Conservation (phyloP, 1,284 basidiomycete genomes). For the Boletus albobrunnescens region DNA sequence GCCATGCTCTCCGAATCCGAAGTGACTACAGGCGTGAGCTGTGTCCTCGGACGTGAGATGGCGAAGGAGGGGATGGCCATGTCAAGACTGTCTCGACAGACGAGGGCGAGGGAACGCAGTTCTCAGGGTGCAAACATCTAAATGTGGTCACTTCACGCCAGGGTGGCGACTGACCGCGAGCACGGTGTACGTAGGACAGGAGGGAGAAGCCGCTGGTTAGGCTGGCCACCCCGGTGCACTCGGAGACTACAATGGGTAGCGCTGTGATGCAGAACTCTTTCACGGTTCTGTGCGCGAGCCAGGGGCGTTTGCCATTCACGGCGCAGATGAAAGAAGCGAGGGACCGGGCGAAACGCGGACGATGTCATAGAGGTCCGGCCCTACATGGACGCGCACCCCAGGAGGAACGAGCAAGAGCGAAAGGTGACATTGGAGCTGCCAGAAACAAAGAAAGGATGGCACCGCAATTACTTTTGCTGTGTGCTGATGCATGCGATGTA, state of each 20-base stretch:
- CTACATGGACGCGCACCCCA: constrained; percentile 33
- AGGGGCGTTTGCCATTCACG: constrained; percentile 26
- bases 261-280: constrained; percentile 38
- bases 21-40: no score
- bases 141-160: not conserved
- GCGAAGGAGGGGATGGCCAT: constrained; percentile 30
- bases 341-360: constrained; percentile 31
- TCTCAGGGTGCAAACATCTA: constrained; percentile 23
- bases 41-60: constrained; percentile 36
- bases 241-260: constrained; percentile 33
- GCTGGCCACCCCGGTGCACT: constrained; percentile 37
- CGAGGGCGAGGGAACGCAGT: constrained; percentile 37
- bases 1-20: no score
- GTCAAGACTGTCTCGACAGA: constrained; percentile 39
- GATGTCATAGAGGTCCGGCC: constrained; percentile 37
- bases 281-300: constrained; percentile 31
- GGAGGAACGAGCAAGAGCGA: constrained; percentile 34
- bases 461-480: no score
- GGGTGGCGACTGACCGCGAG: not conserved
- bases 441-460: no score
- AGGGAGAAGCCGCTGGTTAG: constrained; percentile 41
- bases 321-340: constrained; percentile 35
- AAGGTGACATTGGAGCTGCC: constrained; percentile 3
- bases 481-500: no score
- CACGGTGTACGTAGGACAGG: constrained; percentile 24